Conservation (phyloP, 225 moss, liverwort and hornwort species). For the Polytrichum formosum region DNA sequence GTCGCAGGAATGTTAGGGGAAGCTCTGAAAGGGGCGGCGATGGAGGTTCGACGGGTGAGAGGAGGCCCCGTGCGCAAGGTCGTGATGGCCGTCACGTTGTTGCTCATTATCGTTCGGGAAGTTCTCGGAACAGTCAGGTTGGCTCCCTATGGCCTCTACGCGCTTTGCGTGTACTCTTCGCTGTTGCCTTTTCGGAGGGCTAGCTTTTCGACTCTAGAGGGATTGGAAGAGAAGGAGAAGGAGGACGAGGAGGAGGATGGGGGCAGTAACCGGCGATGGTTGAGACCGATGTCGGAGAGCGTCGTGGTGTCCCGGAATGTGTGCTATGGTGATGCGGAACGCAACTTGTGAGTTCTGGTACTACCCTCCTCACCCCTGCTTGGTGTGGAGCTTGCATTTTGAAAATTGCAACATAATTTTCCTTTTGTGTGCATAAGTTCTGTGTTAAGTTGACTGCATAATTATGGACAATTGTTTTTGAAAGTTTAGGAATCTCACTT, state of each 20-base stretch:
- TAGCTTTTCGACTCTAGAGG: not conserved
- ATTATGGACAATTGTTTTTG: too few relatives aligned
- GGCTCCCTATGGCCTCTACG: constrained; percentile 50
- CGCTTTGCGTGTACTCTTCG: constrained; percentile 38
- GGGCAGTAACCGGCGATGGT: constrained; percentile 22
- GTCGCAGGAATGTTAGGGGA: constrained; percentile 61
- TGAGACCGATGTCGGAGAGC: constrained; percentile 2
- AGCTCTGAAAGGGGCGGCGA: constrained; percentile 64
- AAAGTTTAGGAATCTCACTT: too few relatives aligned
- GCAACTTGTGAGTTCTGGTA: constrained; percentile 62
- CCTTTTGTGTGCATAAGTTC: too few relatives aligned
- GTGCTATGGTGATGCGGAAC: constrained; percentile 52
- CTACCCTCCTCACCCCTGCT: constrained; percentile 9
- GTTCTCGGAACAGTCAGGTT: constrained; percentile 39
- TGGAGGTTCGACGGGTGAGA: constrained; percentile 39
- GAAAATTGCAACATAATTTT: not conserved
- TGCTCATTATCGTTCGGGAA: constrained; percentile 35
- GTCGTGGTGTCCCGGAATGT: constrained; percentile 59
- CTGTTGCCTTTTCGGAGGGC: constrained; percentile 19
- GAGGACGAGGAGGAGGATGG: constrained; percentile 9
- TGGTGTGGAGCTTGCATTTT: not conserved
- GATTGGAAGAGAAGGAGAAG: constrained; percentile 19
- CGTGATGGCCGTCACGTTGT: constrained; percentile 21
- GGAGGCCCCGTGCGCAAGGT: constrained; percentile 27
- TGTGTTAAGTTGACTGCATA: too few relatives aligned